Conservation (phyloP, 768 basidiomycete genomes). For the Termitomyces sp. region DNA sequence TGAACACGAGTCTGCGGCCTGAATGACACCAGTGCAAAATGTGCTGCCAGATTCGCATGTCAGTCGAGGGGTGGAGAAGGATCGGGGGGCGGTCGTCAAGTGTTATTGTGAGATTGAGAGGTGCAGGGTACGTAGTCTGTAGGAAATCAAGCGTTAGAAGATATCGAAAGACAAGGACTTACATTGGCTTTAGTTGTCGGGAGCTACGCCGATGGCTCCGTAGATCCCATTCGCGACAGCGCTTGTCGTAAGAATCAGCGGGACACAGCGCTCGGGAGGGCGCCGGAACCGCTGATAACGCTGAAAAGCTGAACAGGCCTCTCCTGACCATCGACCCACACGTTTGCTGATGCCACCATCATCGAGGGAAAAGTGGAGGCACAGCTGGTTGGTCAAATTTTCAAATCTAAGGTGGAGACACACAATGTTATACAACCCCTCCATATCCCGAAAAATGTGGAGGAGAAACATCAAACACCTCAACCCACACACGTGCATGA, state of each 20-base stretch:
- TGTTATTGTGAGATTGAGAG: conserved; percentile 66
- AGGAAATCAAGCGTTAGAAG: not conserved
- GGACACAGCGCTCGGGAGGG: conserved; percentile 48
- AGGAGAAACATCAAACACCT: no score
- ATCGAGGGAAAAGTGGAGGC: no score
- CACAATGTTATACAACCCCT: no score
- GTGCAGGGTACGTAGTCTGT: conserved; percentile 77
- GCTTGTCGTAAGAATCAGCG: no score
- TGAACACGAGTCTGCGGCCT: conserved; percentile 47
- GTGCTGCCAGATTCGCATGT: conserved; percentile 47
- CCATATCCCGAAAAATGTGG: no score
- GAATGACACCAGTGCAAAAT: conserved; percentile 67
- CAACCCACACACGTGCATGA: no score
- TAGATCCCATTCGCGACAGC: no score
- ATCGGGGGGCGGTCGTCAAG: conserved; percentile 29
- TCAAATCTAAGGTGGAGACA: no score
- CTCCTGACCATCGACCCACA: conserved; percentile 37
- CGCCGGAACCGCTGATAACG: conserved; percentile 8
- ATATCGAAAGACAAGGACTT: conserved; percentile 22
- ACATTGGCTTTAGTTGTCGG: conserved; percentile 56
- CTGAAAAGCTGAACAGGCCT: conserved; percentile 35
- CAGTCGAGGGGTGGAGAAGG: conserved; percentile 73
- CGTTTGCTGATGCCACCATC: conserved; percentile 12
- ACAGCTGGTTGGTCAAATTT: no score
- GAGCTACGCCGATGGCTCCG: no score